A percentile compares a stretch with the other conserved stretches of the same genome.
phyloP scores from a whole-genome alignment of 2,329 filamentous ascomycete genomes.

The Seiridium cupressi region DNA sequence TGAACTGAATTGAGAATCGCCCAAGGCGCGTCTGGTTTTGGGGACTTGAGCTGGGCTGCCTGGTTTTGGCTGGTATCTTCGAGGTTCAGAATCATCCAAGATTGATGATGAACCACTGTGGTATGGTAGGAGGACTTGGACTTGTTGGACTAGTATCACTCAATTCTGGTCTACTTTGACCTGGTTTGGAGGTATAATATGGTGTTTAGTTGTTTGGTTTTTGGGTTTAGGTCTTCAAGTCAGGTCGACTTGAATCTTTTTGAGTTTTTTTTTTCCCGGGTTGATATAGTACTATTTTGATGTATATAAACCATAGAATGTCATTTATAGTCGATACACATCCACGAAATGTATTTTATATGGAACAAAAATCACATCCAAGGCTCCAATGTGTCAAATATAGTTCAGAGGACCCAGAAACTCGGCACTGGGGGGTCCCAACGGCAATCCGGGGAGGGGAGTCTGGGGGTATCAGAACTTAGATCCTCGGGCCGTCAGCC shows the following conservation, averaged over 20 bases:
- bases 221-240: neutral
- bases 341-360: neutral
- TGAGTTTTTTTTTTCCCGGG: neutral
- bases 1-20: neutral
- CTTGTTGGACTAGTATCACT: neutral
- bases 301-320: neutral
- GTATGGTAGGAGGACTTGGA: neutral
- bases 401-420: neutral
- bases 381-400: neutral
- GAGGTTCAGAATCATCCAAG: neutral
- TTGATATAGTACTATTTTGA: neutral
- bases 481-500: slow-evolving; percentile 4
- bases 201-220: neutral
- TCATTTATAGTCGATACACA: neutral
- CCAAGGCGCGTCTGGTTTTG: neutral
- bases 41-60: neutral
- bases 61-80: neutral
- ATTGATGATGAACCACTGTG: neutral
- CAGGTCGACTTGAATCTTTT: neutral
- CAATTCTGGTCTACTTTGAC: neutral
- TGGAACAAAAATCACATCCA: neutral
- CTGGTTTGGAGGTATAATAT: neutral
- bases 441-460: neutral
- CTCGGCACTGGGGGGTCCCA: neutral
- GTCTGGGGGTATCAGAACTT: slow-evolving; percentile 8